Evolutionary conservation across 2,329 filamentous ascomycete species (phyloP).

Genomic region (Dactylellina drechsleri): DNA sequence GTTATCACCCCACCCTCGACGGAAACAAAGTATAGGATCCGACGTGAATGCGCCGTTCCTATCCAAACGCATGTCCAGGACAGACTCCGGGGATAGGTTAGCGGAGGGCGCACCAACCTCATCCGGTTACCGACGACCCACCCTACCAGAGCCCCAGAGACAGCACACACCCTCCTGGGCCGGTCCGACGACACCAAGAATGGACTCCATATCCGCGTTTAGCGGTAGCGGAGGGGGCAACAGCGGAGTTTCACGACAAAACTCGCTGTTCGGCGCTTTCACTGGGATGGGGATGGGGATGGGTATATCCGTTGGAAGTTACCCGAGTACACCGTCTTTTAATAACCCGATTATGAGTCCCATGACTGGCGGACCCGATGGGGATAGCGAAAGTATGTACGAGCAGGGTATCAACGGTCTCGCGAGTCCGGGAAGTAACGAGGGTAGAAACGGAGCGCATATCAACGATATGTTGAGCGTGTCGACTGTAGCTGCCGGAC

Average conservation of each 20-base stretch:
- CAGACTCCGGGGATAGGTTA: constrained; percentile 42
- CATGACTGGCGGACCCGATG: constrained; percentile 48
- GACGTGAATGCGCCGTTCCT: constrained; percentile 45
- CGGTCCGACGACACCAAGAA: constrained; percentile 39
- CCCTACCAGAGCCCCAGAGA: constrained; percentile 31
- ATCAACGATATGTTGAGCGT: constrained; percentile 79
- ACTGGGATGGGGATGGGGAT: constrained; percentile 26
- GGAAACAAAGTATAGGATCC: constrained; percentile 50
- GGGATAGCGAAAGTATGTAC: constrained; percentile 66
- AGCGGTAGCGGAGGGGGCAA: constrained; percentile 9
- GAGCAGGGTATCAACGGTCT: constrained; percentile 66
- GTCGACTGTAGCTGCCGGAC: constrained; percentile 88
- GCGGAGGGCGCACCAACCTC: constrained; percentile 9
- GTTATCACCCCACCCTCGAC: constrained; percentile 38
- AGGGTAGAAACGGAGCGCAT: constrained; percentile 62
- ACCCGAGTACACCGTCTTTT: constrained; percentile 62
- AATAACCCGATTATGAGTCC: constrained; percentile 60
- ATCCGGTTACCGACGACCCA: constrained; percentile 25
- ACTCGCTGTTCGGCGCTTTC: constrained; percentile 37
- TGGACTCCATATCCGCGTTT: constrained; percentile 41
- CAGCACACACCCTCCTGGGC: constrained; percentile 31
- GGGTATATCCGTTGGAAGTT: constrained; percentile 22
- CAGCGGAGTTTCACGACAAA: constrained; percentile 25
- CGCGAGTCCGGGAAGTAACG: constrained; percentile 74
- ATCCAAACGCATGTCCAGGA: constrained; percentile 46